Evolutionary conservation across 2,329 filamentous ascomycete species (phyloP), one percentile per base, ranked within the genome.

Genomic region (Remersonia thermophila): DNA sequence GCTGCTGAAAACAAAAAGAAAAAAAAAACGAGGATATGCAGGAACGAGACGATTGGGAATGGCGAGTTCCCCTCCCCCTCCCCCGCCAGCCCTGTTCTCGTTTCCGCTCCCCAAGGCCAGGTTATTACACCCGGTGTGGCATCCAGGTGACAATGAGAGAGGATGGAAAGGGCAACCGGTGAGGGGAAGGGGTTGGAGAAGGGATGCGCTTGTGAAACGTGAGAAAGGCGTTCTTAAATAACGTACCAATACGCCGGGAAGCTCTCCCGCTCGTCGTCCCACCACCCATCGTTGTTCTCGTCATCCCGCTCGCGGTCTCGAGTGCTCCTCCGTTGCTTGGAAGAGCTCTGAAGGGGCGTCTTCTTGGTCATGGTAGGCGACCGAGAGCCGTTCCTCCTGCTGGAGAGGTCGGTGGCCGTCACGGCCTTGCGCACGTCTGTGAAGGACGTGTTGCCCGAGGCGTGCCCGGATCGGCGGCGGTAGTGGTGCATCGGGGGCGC

Each of bases 181-280:
- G 42, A 39, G 42, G 45, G 38, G 40, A 38, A 45, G 27, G 12
- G 31, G 15, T 16, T 8, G 12, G 28, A 10, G 11, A 12, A 20
- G 38, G 23, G 36, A 34, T 14, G 32, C 23, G 39, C 33, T 37
- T 20, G 38, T 38, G 36, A 38, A 41, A 47, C 42, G 32, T 23
- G 35, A 39, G 16, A 30, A 39, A 38, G n/a, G n/a, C n/a, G n/a
- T n/a, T n/a, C n/a, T n/a, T n/a, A n/a, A n/a, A n/a, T 35, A 39
- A 67, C 71, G 39, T 66, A 79, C 74, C 74, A 79, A 51, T 65
- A 78, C 52, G 77, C 73, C 15, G 73, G 73, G 44, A 79, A 78
- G 55, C 68, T 74, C 50, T 78, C 73, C 37, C 71, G 62, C 49
- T 75, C 72, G 37, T 76, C 67, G 36, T 71, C 66, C 53, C 61